phyloP scores from a whole-genome alignment of 208 protist species.

The Endotrypanum monterogeii region DNA sequence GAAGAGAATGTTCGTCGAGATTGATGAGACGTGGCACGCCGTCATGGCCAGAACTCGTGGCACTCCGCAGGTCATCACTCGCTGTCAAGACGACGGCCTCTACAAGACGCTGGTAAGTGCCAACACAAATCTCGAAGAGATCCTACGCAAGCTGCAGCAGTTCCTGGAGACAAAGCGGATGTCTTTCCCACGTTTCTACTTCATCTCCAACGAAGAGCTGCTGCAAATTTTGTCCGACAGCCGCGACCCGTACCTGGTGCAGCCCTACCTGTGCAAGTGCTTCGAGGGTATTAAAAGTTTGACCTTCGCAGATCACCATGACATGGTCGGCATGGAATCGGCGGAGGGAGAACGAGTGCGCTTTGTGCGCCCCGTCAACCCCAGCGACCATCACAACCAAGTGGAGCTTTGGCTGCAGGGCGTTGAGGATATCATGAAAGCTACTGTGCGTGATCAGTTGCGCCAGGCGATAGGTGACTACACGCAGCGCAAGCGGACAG shows the following conservation, averaged over 20 bases:
- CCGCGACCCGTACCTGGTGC: slow-evolving; percentile 95
- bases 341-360: slow-evolving; percentile 90
- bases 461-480: slow-evolving; percentile 89
- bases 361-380: slow-evolving; percentile 85
- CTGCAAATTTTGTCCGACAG: slow-evolving; percentile 96
- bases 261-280: slow-evolving; percentile 96
- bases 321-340: slow-evolving; percentile 93
- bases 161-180: slow-evolving; percentile 98
- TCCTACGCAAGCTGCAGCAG: slow-evolving; percentile 97
- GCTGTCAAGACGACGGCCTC: slow-evolving; percentile 93
- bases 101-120: slow-evolving; percentile 89
- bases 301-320: slow-evolving; percentile 89
- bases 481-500: slow-evolving; percentile 56
- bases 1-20: slow-evolving; percentile 91
- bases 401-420: slow-evolving; percentile 96
- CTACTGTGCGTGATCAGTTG: slow-evolving; percentile 85
- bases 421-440: slow-evolving; percentile 93
- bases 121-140: slow-evolving; percentile 94
- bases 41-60: slow-evolving; percentile 92
- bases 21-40: slow-evolving; percentile 94
- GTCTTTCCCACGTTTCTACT: slow-evolving; percentile 97
- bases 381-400: slow-evolving; percentile 85
- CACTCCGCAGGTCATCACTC: slow-evolving; percentile 86
- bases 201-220: slow-evolving; percentile 96
- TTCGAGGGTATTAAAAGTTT: slow-evolving; percentile 96